Percentiles rank a stretch among this genome's conserved stretches.
Evolutionary conservation across 1,284 basidiomycete species (phyloP).

Genomic region (Earliella scabrosa): DNA sequence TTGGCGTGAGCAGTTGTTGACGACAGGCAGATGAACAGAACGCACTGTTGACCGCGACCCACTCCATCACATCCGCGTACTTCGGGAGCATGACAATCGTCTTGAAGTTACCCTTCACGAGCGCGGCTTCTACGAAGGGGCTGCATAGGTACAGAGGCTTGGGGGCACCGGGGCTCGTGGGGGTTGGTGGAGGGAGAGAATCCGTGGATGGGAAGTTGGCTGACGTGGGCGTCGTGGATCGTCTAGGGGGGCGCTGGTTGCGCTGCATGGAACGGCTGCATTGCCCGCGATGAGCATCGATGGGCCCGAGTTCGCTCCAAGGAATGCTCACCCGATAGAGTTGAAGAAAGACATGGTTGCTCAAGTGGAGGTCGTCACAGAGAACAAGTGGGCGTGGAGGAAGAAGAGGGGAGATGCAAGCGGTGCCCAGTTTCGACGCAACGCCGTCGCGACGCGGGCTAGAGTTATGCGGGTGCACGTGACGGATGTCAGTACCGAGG

Average conservation of each 20-base stretch:
- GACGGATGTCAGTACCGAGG: slow-evolving; percentile 9
- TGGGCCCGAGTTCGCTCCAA: background rate
- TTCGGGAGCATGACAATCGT: slow-evolving; percentile 98
- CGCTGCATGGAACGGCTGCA: slow-evolving; percentile 72
- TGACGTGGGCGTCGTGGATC: slow-evolving; percentile 74
- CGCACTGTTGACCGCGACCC: slow-evolving; percentile 97
- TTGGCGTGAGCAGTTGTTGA: background rate
- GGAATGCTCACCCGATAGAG: slow-evolving; percentile 62
- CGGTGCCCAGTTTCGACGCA: slow-evolving; percentile 8
- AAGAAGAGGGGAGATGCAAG: background rate
- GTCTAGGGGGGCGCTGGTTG: slow-evolving; percentile 63
- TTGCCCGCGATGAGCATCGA: slow-evolving; percentile 12
- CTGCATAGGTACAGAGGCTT: slow-evolving; percentile 92
- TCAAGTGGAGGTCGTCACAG: background rate
- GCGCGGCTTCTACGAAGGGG: slow-evolving; percentile 94
- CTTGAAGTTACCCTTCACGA: slow-evolving; percentile 99
- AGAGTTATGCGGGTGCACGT: slow-evolving; percentile 17
- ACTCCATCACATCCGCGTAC: slow-evolving; percentile 97
- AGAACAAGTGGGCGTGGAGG: background rate
- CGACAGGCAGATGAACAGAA: slow-evolving; percentile 19
- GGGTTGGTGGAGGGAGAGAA: slow-evolving; percentile 44
- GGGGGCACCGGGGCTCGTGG: slow-evolving; percentile 46
- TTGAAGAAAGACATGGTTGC: slow-evolving; percentile 76
- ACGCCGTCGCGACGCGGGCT: slow-evolving; percentile 18
- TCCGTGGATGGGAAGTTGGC: slow-evolving; percentile 56